Evolutionary conservation across 2,329 filamentous ascomycete genomes (phyloP).

Genomic region (Botrytis hyacinthi): DNA sequence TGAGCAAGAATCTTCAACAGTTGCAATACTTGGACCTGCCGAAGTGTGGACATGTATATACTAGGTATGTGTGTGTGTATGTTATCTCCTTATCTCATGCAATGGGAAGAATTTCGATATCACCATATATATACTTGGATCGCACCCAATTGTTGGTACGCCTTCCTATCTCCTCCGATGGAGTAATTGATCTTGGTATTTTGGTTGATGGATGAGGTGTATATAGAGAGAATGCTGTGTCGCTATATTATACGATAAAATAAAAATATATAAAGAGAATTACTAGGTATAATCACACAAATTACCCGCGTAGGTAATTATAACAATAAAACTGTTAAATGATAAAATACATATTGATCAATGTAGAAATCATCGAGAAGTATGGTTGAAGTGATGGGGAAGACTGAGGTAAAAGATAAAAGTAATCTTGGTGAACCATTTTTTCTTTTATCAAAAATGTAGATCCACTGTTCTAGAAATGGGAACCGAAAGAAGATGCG

Average conservation of each 20-base stretch:
- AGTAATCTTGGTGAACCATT: not conserved
- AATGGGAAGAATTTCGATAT: not conserved
- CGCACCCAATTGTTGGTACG: not conserved
- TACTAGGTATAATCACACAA: not conserved
- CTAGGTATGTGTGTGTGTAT: not conserved
- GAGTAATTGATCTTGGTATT: not conserved
- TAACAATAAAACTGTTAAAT: not conserved
- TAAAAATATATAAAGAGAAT: not conserved
- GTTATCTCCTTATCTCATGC: not conserved
- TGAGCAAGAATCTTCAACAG: not conserved
- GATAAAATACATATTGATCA: too few relatives aligned
- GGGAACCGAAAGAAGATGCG: not conserved
- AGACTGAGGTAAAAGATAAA: not conserved
- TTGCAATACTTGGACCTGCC: not conserved
- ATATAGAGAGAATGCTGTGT: not conserved
- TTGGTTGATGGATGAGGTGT: not conserved
- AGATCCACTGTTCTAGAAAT: slow-evolving; percentile 1
- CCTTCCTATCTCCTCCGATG: not conserved
- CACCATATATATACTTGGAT: not conserved
- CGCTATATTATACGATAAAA: not conserved
- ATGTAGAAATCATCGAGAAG: not conserved
- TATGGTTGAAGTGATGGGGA: not conserved
- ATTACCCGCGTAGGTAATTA: not conserved
- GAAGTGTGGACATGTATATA: not conserved
- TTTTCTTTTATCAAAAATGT: not conserved